Evolutionary conservation across 768 basidiomycete species (phyloP), one percentile per base, ranked within the genome.

Genomic region (Lactarius quietus): DNA sequence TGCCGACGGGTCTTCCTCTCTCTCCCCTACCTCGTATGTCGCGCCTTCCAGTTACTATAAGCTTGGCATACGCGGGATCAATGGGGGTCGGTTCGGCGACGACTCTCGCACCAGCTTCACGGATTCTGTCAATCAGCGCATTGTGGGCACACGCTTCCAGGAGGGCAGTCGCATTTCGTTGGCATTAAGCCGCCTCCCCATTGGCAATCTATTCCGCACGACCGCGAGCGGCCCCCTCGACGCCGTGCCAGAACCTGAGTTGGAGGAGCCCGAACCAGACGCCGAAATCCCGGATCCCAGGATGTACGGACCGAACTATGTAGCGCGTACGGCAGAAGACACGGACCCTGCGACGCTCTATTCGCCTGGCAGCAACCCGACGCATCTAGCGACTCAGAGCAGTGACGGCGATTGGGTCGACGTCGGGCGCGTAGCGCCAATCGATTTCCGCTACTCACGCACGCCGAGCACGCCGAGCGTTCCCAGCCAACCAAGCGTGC

Each of bases 21-120:
- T 87, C 18, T 82, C 88, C 1, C 90, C 90, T 5, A 87, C 87
- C 20, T 88, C 88, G 6, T 93, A 91, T 70, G 85, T 92, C 10
- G 89, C 88, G 6, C 90, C 90, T 8, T 89, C 87, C 7, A 84
- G 86, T 61, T 93, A 88, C 73, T 93, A 93, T 78, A 87, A 88
- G 72, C 81, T 93, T 36, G 82, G 86, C 28, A 78, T 89, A 4
- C 81, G 79, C 59, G 86, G 85, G 10, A 79, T 91, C 29, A 86
- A 78, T 61, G 85, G 83, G 26, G 87, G 86, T 6, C 78, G 82
- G 38, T 83, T 86, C 61, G 78, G 81, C 14, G 82, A 83, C 66
- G 78, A 79, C 76, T 63, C 74, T 31, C 62, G 69, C 48, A 67
- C 62, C 29, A 83, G 82, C 68, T 75, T 89, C 41, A 69, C 83